These are phyloP conservation scores for Cystobasidium slooffiae DNA, from an alignment of 1,284 basidiomycete species.

Conservation along the genomic window DNA sequence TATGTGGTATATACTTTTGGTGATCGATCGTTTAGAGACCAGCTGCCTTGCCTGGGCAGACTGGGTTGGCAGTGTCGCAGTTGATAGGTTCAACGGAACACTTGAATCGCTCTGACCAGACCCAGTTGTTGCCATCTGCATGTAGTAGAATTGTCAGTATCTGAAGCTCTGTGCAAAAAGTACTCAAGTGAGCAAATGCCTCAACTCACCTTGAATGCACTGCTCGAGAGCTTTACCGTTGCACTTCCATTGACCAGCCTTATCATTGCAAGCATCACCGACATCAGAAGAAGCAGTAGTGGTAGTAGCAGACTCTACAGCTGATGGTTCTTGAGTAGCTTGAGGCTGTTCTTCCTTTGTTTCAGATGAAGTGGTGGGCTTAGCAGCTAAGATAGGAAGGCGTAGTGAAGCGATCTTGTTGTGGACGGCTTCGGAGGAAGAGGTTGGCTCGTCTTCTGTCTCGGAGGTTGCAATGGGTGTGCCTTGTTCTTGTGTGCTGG, in stretches of 20 bases:
- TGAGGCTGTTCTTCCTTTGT: neutral
- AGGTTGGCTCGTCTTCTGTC: too few species aligned
- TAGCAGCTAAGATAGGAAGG: slow-evolving; percentile 9
- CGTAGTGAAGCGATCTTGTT: too few species aligned
- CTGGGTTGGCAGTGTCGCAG: slow-evolving; percentile 37
- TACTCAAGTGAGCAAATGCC: neutral
- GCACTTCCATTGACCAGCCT: slow-evolving; percentile 24
- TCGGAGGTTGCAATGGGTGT: too few species aligned
- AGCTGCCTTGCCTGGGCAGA: slow-evolving; percentile 27
- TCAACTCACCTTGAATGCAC: slow-evolving; percentile 16
- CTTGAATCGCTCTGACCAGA: slow-evolving; percentile 25
- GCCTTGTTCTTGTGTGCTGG: too few species aligned
- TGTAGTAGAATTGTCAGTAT: neutral
- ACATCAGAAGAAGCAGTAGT: neutral
- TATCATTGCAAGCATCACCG: slow-evolving; percentile 7
- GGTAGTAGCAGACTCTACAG: neutral
- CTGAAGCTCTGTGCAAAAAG: neutral
- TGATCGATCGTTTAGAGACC: too few species aligned
- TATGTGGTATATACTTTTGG: too few species aligned
- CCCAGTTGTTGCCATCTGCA: slow-evolving; percentile 12
- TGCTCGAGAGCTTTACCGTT: slow-evolving; percentile 18
- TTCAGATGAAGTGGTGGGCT: neutral
- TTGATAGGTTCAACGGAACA: slow-evolving; percentile 40
- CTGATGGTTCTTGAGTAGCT: neutral
- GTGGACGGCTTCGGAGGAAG: too few species aligned